These are phyloP conservation scores for Rhodamnia argentea DNA, from an alignment of 345 rosid species.

Conservation along the genomic window DNA sequence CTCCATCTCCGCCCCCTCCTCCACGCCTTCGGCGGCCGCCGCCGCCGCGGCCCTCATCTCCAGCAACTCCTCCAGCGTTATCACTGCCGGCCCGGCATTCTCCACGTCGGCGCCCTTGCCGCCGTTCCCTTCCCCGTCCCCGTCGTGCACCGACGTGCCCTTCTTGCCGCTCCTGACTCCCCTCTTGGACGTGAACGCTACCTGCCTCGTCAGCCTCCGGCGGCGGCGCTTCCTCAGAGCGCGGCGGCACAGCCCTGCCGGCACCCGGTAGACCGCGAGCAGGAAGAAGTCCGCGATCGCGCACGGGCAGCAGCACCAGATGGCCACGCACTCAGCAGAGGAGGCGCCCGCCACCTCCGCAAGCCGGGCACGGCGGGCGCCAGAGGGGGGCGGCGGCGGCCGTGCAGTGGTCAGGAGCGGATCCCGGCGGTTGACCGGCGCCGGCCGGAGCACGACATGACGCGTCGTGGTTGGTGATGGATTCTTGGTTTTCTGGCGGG, in stretches of 20 bases:
- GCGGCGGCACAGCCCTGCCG: conserved; percentile 29
- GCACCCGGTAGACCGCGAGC: conserved; percentile 24
- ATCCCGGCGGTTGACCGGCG: background rate
- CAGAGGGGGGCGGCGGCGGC: background rate
- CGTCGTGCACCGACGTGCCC: background rate
- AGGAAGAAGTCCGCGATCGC: conserved; percentile 18
- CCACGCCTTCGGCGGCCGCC: background rate
- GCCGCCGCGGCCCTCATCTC: background rate
- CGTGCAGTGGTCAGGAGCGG: background rate
- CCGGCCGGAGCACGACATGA: background rate
- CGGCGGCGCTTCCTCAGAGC: conserved; percentile 16
- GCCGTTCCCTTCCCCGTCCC: background rate
- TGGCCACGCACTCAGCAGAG: conserved; percentile 35
- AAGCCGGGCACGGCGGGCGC: background rate
- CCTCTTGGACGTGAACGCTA: background rate
- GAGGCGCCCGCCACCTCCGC: conserved; percentile 32
- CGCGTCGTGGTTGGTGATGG: background rate
- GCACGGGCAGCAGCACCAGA: conserved; percentile 40
- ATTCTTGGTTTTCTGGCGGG: background rate
- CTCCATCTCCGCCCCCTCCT: conserved; percentile 18
- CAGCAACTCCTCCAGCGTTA: background rate
- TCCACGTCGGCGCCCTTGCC: conserved; percentile 1
- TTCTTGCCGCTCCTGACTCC: background rate
- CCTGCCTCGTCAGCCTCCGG: conserved; percentile 15
- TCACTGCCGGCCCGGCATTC: background rate